Base-by-base conservation (phyloP, 2,329 filamentous ascomycete genomes). In the Trichophyton benhamiae region DNA sequence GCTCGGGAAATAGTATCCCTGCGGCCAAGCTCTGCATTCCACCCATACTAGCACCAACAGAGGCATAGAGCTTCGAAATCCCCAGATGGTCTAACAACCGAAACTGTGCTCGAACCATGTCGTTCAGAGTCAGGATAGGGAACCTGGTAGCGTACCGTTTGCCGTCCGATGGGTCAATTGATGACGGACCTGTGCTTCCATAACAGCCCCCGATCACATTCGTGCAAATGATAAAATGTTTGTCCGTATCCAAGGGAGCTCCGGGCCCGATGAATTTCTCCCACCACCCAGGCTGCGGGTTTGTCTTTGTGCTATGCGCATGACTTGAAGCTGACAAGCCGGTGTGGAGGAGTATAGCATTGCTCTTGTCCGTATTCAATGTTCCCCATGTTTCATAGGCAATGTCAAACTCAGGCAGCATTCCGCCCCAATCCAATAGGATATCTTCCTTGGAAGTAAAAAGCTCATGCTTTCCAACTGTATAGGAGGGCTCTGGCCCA, bases 81-180 rank as follows among this genome's bases (percentile, higher is more conserved):
- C 86, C 86, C 30, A 99, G 78, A 3, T 78, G 75, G 72, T 97
- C 91, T 11, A 99, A 80, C 33, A 99, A 82, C 49, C 88, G 82
- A 77, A 97, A 96, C 73, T 99, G 94, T 3, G 91, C 92, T 60
- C 91, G 85, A 33, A 97, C 94, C 94, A 99, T 99, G 73, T 99
- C 94, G 68, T 95, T 86, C 78, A 99, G 86, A 0, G 94, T 99
- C 61, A 99, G 76, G 67, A 99, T 95, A 2, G 94, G 94, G 71
- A 99, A 99, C 38, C 91, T 83, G 0, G 94, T 99, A 5, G 91
- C 94, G 74, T 97, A 99, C 68, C 83, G 83, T 74, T 92, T 82
- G 42, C 90, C 89, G 72, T 96, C 90, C 11, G 87, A 87, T 0
- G 94, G 94, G 71, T 97, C 92, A 65, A 91, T 81, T 67, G 88